Conservation (phyloP, 2,329 filamentous ascomycete genomes). For the Aspergillus sp. region DNA sequence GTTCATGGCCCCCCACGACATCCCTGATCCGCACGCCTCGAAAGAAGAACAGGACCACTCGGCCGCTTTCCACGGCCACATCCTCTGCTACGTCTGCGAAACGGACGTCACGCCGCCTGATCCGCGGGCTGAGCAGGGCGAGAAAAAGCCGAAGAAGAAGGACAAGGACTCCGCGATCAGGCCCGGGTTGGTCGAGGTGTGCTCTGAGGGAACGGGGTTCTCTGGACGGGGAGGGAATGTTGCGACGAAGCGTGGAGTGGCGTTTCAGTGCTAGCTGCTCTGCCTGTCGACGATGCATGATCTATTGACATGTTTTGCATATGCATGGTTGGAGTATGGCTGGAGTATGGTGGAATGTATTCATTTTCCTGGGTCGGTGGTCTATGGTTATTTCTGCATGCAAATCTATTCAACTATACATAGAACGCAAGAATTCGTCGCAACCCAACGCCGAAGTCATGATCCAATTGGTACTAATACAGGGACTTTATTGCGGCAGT, state of each 20-base stretch:
- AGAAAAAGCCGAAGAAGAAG: conserved; percentile 26
- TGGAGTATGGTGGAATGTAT: too few relatives aligned
- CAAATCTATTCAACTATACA: too few relatives aligned
- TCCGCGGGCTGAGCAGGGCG: conserved; percentile 14
- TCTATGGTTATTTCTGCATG: too few relatives aligned
- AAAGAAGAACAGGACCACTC: conserved; percentile 38
- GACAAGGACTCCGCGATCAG: conserved; percentile 48
- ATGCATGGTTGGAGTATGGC: too few relatives aligned
- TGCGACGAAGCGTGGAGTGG: conserved; percentile 68
- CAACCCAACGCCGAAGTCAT: too few relatives aligned
- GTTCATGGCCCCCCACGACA: conserved; percentile 58
- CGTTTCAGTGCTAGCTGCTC: conserved; percentile 71
- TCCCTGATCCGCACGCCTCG: conserved; percentile 52
- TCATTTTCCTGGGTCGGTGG: too few relatives aligned
- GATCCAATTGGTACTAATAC: too few relatives aligned
- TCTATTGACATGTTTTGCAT: too few relatives aligned
- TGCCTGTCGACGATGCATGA: too few relatives aligned
- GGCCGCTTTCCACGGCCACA: conserved; percentile 30
- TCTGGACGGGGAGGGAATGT: conserved; percentile 76
- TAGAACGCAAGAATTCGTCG: too few relatives aligned
- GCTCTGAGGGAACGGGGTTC: conserved; percentile 84
- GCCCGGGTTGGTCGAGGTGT: conserved; percentile 68
- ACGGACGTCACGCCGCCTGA: conserved; percentile 54
- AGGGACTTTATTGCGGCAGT: too few relatives aligned
- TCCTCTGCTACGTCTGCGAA: conserved; percentile 82